Evolutionary conservation across 441 rosid genomes (phyloP).

Genomic region (Euphorbia celastroides): DNA sequence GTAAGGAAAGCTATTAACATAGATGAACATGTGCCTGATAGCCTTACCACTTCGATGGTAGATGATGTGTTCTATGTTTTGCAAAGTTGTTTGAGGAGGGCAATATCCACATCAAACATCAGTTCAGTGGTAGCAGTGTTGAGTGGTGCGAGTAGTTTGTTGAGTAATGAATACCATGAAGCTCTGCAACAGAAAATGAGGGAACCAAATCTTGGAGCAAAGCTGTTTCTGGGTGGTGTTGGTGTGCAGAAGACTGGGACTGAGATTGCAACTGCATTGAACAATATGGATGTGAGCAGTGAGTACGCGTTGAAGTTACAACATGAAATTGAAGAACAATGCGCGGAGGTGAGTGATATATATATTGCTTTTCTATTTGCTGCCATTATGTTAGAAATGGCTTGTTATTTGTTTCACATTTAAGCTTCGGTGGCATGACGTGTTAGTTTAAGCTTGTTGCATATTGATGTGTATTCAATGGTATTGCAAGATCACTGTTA

Average conservation of each 20-base stretch:
- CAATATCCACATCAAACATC: conserved; percentile 78
- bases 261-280: conserved; percentile 88
- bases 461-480: background rate
- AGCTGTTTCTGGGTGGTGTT: conserved; percentile 85
- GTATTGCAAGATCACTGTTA: background rate
- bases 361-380: background rate
- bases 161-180: conserved; percentile 87
- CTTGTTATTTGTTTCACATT: background rate
- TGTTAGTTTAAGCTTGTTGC: background rate
- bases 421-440: background rate
- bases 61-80: conserved; percentile 90
- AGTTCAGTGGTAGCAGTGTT: conserved; percentile 84
- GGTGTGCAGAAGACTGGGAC: conserved; percentile 88
- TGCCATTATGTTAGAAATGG: background rate
- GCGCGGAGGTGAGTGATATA: conserved; percentile 65
- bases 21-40: conserved; percentile 88
- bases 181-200: conserved; percentile 82
- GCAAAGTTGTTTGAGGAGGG: conserved; percentile 85
- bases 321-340: conserved; percentile 88
- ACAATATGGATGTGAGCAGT: conserved; percentile 90
- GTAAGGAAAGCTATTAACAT: conserved; percentile 87
- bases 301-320: conserved; percentile 84
- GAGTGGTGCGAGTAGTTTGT: conserved; percentile 76
- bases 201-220: conserved; percentile 89
- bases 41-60: conserved; percentile 93